Percentiles rank a stretch among this genome's conserved stretches.
Conservation (phyloP, 352 stramenopile genomes). For the Phytophthora tentaculata region DNA sequence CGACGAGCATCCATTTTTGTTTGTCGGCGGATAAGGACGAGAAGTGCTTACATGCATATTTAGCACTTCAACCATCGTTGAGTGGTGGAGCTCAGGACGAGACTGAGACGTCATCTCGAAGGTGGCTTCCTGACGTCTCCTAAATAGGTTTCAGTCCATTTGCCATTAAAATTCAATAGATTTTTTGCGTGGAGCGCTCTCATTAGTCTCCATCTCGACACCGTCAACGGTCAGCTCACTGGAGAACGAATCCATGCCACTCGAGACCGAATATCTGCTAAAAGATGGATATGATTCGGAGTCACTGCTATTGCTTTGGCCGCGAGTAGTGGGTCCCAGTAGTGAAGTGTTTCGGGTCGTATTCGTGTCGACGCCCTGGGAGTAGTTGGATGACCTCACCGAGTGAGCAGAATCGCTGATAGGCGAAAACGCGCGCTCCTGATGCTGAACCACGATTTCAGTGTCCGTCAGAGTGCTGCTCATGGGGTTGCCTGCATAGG, state of each 20-base stretch:
- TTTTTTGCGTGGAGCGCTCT: slow-evolving; percentile 39
- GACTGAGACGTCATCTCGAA: not conserved
- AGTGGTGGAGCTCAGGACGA: not conserved
- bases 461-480: slow-evolving; percentile 48
- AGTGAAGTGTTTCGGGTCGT: slow-evolving; percentile 23
- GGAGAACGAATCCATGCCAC: slow-evolving; percentile 48
- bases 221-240: slow-evolving; percentile 44
- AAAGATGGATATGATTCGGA: slow-evolving; percentile 19
- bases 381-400: slow-evolving; percentile 37
- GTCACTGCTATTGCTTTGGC: slow-evolving; percentile 17
- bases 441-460: slow-evolving; percentile 43
- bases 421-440: slow-evolving; percentile 46
- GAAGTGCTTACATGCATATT: slow-evolving; percentile 13
- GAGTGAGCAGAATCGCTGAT: slow-evolving; percentile 36
- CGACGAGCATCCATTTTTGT: slow-evolving; percentile 3
- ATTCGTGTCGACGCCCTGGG: slow-evolving; percentile 37
- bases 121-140: not conserved
- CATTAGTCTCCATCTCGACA: slow-evolving; percentile 29
- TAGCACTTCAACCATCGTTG: slow-evolving; percentile 11
- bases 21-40: slow-evolving; percentile 13
- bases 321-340: slow-evolving; percentile 5
- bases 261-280: slow-evolving; percentile 36
- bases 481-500: slow-evolving; percentile 35
- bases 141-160: slow-evolving; percentile 23
- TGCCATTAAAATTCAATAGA: slow-evolving; percentile 56